A percentile compares a stretch with the other conserved stretches of the same genome.
Conservation (phyloP, 768 basidiomycete genomes). For the Pholiota microspora region DNA sequence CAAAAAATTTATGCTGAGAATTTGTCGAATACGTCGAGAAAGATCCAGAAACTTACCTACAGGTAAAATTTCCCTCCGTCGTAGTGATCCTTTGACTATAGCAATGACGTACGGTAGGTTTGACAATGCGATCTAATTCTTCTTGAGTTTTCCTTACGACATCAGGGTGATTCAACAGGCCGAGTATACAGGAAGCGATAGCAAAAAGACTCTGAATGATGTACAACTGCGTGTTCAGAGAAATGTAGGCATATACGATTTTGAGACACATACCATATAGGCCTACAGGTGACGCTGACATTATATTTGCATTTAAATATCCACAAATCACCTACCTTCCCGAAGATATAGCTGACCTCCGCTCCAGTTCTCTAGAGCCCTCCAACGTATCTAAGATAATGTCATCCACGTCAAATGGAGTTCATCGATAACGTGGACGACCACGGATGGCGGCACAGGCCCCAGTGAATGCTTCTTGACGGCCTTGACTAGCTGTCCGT, state of each 20-base stretch:
- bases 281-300: too few species aligned
- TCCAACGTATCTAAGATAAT: constrained; percentile 36
- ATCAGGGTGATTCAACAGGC: constrained; percentile 30
- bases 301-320: not conserved
- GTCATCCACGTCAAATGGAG: too few species aligned
- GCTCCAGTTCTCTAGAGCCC: constrained; percentile 39
- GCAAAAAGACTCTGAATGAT: constrained; percentile 23
- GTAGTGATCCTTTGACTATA: constrained; percentile 25
- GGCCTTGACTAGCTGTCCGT: too few species aligned
- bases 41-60: constrained; percentile 14
- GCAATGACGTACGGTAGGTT: constrained; percentile 31
- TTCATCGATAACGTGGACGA: too few species aligned
- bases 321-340: constrained; percentile 11
- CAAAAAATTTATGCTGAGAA: too few species aligned
- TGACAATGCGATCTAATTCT: constrained; percentile 33
- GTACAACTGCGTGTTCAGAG: too few species aligned
- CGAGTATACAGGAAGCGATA: constrained; percentile 30
- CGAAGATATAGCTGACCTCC: constrained; percentile 32
- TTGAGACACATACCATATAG: too few species aligned
- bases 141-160: constrained; percentile 30
- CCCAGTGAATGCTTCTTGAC: too few species aligned
- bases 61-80: constrained; percentile 28
- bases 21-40: too few species aligned
- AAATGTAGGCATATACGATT: too few species aligned
- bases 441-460: too few species aligned